Percentiles rank a stretch among this genome's conserved stretches.
Conservation (phyloP, 2,329 filamentous ascomycete species). For the Cladorrhinum sp. region DNA sequence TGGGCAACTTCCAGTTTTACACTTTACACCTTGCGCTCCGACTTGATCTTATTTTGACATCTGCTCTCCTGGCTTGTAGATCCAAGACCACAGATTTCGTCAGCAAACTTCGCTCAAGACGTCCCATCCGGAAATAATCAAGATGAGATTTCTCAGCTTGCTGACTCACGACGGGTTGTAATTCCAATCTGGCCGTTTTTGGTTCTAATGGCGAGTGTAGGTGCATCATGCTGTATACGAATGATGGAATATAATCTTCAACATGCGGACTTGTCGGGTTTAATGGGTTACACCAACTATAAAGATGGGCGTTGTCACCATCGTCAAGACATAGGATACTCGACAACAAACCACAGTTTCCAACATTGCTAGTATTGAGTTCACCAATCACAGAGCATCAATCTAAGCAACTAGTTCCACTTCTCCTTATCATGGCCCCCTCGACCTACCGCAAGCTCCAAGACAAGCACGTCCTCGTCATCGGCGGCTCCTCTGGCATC, state of each 20-base stretch:
- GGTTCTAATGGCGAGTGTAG: background rate
- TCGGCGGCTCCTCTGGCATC: constrained; percentile 63
- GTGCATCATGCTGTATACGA: background rate
- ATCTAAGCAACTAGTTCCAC: background rate
- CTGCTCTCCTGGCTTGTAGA: too few relatives aligned
- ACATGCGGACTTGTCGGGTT: background rate
- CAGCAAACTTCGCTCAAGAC: too few relatives aligned
- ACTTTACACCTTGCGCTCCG: background rate
- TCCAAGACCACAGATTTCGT: too few relatives aligned
- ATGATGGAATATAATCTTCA: background rate
- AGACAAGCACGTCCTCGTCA: constrained; percentile 49
- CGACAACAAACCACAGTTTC: too few relatives aligned
- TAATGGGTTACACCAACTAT: background rate
- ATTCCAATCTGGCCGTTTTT: background rate
- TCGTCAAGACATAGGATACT: too few relatives aligned
- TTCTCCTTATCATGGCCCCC: constrained; percentile 24
- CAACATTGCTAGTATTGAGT: too few relatives aligned
- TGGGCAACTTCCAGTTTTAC: background rate
- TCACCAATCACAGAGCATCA: background rate
- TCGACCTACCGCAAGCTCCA: constrained; percentile 36
- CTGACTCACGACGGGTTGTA: background rate
- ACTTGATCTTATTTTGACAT: too few relatives aligned
- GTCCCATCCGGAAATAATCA: too few relatives aligned
- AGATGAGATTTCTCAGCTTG: too few relatives aligned
- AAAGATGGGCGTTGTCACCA: background rate